Evolutionary conservation across 331 rosid species (phyloP), one percentile per base, ranked within the genome.

Genomic region (Quercus tomentella): DNA sequence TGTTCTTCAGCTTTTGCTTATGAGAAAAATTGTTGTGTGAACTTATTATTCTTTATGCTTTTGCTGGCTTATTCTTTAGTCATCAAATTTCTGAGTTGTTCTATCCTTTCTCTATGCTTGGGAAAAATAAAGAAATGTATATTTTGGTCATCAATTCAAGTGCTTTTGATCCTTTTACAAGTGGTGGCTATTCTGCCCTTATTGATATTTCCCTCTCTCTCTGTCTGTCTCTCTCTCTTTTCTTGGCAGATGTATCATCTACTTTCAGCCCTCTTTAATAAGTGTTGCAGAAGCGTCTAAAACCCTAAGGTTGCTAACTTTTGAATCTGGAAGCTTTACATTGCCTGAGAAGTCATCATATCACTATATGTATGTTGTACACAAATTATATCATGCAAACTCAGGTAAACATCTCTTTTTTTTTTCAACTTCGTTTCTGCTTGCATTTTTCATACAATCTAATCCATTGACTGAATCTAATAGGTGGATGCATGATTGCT

Each of bases 211-310:
- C 26, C 12, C 3, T 62, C 21, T 79, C 41, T 33, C 41, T 35
- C 41, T 33, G 2, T 62, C 21, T 79, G 8, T 33, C 41, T 35
- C 41, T 33, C 37, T 33, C 21, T 77, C 7, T 79, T 77, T 85
- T 63, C 82, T 10, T 78, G 72, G 81, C 96, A 93, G 98, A 79
- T 72, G 78, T 69, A 43, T 86, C 89, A 35, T 92, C 86, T 84
- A 88, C 77, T 74, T 87, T 94, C 82, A 82, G 97, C 82, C 98
- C 99, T 84, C 86, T 95, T 35, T 82, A 22, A 67, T 90, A 72
- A 90, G 98, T 82, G 87, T 87, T 95, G 86, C 96, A 91, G 91
- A 93, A 95, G 82, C 86, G 92, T 75, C 79, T 93, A 67, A 91
- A 91, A 35, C 41, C 41, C 41, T 35, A 35, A 35, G 0, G 80